Evolutionary conservation across 2,329 filamentous ascomycete species (phyloP), one percentile per base, ranked within the genome.

Genomic region (Nothomitra cinnamomea): DNA sequence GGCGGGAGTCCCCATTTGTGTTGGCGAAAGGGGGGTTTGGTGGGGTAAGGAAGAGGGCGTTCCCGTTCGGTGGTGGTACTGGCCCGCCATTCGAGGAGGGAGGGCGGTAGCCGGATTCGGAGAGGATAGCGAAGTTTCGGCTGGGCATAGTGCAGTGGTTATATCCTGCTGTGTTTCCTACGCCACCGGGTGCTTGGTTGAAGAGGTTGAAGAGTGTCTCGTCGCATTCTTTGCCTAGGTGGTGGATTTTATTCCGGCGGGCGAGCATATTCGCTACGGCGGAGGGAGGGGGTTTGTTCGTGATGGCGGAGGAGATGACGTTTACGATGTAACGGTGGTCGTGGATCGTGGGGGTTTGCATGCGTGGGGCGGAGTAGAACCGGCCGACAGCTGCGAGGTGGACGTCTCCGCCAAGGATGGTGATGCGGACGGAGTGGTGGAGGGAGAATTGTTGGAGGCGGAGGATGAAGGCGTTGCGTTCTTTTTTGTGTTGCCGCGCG

Each of bases 121-220:
- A 73, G 64, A 82, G 77, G 62, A 77, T 78, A 55, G 79, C 79
- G 62, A 78, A 82, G 64, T 83, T 82, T 53, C 79, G 71, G 51
- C 74, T 78, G 1, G 79, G 79, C 79, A 95, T 95, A 10, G 89
- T 95, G 57, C 87, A 85, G 58, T 86, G 77, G 67, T 95, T 95
- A 63, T 76, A 83, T 43, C 71, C 71, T 1, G 81, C 77, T 2
- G 83, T 86, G 69, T 89, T 82, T 57, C 70, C 68, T 54, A 68
- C 64, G 32, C 71, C 68, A 8, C 75, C 74, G 4, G 79, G 79
- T 59, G 81, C 76, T 60, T 73, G 72, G 63, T 83, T 71, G 61
- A 82, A 82, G 57, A 82, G 68, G 53, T 77, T 70, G 60, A 82
- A 74, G 2, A 82, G 67, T 0, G 79, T 82, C 66, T 82, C 79